Conservation (phyloP, 164 flowering plant genomes). For the Paratinospora sagittata region DNA sequence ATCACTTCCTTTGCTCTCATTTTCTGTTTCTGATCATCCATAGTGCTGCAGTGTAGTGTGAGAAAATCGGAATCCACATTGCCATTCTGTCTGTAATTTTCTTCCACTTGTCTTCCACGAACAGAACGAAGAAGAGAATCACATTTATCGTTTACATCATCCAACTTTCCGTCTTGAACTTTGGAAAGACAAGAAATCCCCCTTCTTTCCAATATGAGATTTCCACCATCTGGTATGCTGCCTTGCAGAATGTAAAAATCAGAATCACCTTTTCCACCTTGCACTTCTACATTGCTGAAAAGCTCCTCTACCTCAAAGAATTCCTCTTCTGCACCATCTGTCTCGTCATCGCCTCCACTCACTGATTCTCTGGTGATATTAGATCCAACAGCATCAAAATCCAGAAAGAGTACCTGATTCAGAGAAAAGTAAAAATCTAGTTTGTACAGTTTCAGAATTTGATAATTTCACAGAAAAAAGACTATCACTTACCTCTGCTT, state of each 20-base stretch:
- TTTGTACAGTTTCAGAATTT: conserved; percentile 28
- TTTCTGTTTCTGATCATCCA: conserved; percentile 12
- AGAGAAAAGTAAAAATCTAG: conserved; percentile 41
- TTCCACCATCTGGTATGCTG: conserved; percentile 4
- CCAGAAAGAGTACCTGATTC: conserved; percentile 79
- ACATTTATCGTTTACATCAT: conserved; percentile 18
- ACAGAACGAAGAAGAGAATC: conserved; percentile 18
- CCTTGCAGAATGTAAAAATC: conserved; percentile 21
- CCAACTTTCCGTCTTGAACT: conserved; percentile 3
- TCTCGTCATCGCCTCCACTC: conserved; percentile 50
- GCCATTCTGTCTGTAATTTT: not conserved
- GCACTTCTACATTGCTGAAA: conserved; percentile 61
- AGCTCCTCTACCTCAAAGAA: conserved; percentile 96
- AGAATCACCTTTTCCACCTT: conserved; percentile 38
- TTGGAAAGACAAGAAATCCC: not conserved
- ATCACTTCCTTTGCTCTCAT: conserved; percentile 12
- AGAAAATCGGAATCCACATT: conserved; percentile 17
- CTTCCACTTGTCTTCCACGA: conserved; percentile 7
- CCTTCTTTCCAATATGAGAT: conserved; percentile 5
- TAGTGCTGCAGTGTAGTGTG: not conserved
- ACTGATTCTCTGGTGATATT: conserved; percentile 34
- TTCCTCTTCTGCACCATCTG: conserved; percentile 65
- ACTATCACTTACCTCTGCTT: conserved; percentile 66
- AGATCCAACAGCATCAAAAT: conserved; percentile 54
- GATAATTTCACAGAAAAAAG: conserved; percentile 11